Base-by-base conservation (phyloP, 345 rosid genomes). In the Passiflora organensis region DNA sequence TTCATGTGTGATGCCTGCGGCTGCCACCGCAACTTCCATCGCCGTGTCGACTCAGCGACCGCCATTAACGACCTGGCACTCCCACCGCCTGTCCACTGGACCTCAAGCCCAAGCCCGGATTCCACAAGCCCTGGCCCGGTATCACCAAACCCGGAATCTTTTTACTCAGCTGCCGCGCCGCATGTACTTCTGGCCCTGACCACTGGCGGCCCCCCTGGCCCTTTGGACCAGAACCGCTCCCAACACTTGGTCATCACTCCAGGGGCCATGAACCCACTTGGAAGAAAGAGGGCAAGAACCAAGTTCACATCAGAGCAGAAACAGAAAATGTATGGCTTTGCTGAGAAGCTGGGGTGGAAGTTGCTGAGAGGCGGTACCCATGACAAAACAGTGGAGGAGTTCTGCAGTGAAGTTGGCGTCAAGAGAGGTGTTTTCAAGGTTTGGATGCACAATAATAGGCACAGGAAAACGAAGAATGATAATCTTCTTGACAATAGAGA, bases 11-110 rank as follows among this genome's bases (percentile, higher is more conserved):
- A 85, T 44, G 95, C 96, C 19, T 89, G 96, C 34, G 95, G 95
- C 41, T 89, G 96, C 71, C 96, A 89, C 78, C 95, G 96, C 58
- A 88, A 83, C 56, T 88, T 88, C 80, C 94, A 88, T 83, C 94
- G 88, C 56, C 91, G 96, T 34, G 56, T 43, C 6, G 55, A 21
- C 41, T 17, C 64, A 24, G 10, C n/a, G 49, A 22, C 65, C 56
- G 4, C 53, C 68, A 13, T 66, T 54, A 58, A 9, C 11, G 41
- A 9, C 14, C 24, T n/a, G 21, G 43, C 32, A 15, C 67, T 60
- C 6, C 52, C 13, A 11, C 47, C 32, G 6, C 60, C 23, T 10
- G 23, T 66, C 16, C 54, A 59, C 25, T 66, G 71, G 71, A 75
- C 72, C 39, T 51, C 73, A 16, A 76, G 72, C 61, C 53, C 70